Evolutionary conservation across 768 basidiomycete species (phyloP), one percentile per base, ranked within the genome.

Genomic region (Kwoniella europaea): DNA sequence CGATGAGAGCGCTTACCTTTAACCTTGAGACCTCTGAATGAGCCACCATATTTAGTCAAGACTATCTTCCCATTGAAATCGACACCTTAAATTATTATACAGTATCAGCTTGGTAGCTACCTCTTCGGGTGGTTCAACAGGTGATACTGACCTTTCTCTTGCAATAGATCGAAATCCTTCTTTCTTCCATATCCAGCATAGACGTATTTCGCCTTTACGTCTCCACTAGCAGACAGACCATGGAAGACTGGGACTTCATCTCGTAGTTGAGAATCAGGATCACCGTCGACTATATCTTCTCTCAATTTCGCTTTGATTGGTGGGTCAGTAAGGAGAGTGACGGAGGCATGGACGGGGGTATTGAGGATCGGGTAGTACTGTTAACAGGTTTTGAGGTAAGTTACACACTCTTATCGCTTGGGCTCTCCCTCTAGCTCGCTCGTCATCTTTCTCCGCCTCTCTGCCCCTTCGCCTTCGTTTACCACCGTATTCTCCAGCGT

Each of bases 1-100:
- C 2, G 63, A 42, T 41, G 52, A 16, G 4, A 6, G 20, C 3
- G 58, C 74, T 29, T 10, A 70, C 74, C 74, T 66, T 76, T 71
- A 64, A 91, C 90, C 87, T 94, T 97, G 20, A 98, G 86, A 12
- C 95, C 95, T 73, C 95, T 90, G 85, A 92, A 92, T 67, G 88
- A 86, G 13, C 82, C 85, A 16, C 85, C 86, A 80, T 94, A 96
- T 59, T 93, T 90, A 20, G 88, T 86, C 41, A 97, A 85, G 42
- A 91, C 90, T 66, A 97, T 89, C 73, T 90, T 91, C 55, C 90
- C 92, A 0, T 87, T 90, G 70, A 95, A 85, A 76, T 93, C 86
- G 55, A 89, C 86, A 5, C 93, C 94, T 82, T 84, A 78, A 10
- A 50, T 4, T 16, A 9, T 7, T 35, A 35, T 24, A 46, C 41